phyloP scores from a whole-genome alignment of 1,284 basidiomycete genomes.

The Tranzscheliella williamsii region DNA sequence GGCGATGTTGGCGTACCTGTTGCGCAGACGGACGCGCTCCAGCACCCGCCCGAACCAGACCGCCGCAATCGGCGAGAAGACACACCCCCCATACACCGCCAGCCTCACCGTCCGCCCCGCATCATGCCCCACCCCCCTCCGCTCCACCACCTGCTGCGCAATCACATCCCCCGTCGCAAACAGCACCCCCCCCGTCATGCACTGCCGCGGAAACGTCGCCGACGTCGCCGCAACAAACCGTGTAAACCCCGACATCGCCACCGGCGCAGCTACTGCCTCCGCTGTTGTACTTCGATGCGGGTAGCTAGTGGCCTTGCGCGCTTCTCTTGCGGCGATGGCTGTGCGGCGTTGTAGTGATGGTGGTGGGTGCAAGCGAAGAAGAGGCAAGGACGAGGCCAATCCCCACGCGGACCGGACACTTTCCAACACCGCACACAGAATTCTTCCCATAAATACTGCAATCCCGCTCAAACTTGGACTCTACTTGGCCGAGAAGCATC shows the following conservation, averaged over 20 bases:
- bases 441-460: too few relatives aligned
- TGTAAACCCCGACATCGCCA: constrained; percentile 35
- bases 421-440: too few relatives aligned
- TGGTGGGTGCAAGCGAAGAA: too few relatives aligned
- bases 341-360: too few relatives aligned
- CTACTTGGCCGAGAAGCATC: too few relatives aligned
- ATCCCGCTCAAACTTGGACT: too few relatives aligned
- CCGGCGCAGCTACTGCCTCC: too few relatives aligned
- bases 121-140: constrained; percentile 32
- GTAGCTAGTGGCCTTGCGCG: too few relatives aligned
- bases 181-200: constrained; percentile 39
- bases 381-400: too few relatives aligned
- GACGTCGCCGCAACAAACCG: constrained; percentile 44
- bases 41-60: constrained; percentile 46
- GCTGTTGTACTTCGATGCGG: too few relatives aligned
- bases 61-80: constrained; percentile 47
- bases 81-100: constrained; percentile 41
- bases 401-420: too few relatives aligned
- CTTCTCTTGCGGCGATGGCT: too few relatives aligned
- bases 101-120: constrained; percentile 33
- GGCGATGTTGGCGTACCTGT: constrained; percentile 25
- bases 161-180: constrained; percentile 52
- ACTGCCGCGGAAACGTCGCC: constrained; percentile 48
- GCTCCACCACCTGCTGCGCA: constrained; percentile 50
- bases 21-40: constrained; percentile 32